phyloP scores from a whole-genome alignment of 2,329 filamentous ascomycete species.

The Emmonsia crescens region DNA sequence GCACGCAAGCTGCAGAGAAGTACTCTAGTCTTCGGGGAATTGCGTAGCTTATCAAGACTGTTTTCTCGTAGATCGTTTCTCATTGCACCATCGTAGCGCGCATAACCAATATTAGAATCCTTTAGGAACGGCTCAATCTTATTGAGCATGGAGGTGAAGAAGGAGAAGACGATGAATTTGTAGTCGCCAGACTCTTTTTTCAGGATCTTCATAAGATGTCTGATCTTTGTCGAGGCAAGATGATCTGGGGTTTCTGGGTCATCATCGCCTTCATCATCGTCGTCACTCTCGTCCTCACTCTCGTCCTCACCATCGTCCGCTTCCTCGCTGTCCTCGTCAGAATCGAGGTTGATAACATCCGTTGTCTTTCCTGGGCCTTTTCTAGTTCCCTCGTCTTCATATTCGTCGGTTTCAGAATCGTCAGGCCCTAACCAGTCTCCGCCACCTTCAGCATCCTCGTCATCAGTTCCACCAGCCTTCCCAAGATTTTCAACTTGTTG shows the following conservation, averaged over 20 bases:
- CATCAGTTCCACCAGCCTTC: constrained; percentile 71
- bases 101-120: constrained; percentile 62
- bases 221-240: constrained; percentile 72
- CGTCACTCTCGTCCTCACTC: constrained; percentile 32
- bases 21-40: constrained; percentile 63
- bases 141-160: constrained; percentile 97
- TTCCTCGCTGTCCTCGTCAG: constrained; percentile 22
- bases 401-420: constrained; percentile 48
- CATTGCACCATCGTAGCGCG: constrained; percentile 93
- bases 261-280: constrained; percentile 27
- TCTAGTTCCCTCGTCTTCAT: constrained; percentile 16
- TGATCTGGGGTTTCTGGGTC: constrained; percentile 34
- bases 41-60: constrained; percentile 64
- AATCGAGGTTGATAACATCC: constrained; percentile 10
- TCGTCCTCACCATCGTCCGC: constrained; percentile 22
- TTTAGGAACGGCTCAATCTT: constrained; percentile 85
- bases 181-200: constrained; percentile 66
- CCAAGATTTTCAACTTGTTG: constrained; percentile 52
- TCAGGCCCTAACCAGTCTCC: constrained; percentile 67
- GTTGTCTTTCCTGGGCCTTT: constrained; percentile 24
- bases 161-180: constrained; percentile 97
- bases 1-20: constrained; percentile 91
- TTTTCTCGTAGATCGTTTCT: constrained; percentile 85
- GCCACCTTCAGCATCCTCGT: constrained; percentile 78
- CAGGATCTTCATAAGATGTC: constrained; percentile 70